Evolutionary conservation across 768 basidiomycete species (phyloP).

Genomic region (Ramaria sp.): DNA sequence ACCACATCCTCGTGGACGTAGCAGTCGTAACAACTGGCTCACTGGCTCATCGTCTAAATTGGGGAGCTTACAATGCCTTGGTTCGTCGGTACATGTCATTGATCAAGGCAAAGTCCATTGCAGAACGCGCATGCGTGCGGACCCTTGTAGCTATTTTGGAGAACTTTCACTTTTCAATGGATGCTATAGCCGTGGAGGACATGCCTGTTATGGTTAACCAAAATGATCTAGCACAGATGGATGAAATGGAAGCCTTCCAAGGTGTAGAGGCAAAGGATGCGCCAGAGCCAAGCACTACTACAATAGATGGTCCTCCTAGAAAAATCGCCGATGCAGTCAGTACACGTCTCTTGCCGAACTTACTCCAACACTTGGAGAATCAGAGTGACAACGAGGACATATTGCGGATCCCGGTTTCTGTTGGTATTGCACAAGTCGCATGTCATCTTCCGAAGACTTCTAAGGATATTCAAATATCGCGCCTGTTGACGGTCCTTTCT

Average conservation of each 20-base stretch:
- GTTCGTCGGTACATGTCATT: conserved; percentile 75
- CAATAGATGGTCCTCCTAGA: neutral
- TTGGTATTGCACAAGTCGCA: conserved; percentile 81
- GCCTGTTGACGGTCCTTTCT: conserved; percentile 73
- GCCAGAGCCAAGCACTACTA: neutral
- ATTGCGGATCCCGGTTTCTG: conserved; percentile 77
- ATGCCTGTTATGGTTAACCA: conserved; percentile 12
- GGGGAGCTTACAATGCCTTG: conserved; percentile 74
- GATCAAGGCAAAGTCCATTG: conserved; percentile 47
- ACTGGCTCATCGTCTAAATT: conserved; percentile 65
- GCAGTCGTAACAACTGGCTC: conserved; percentile 72
- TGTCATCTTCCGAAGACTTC: conserved; percentile 58
- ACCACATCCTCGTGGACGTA: conserved; percentile 86
- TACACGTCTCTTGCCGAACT: conserved; percentile 60
- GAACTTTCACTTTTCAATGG: conserved; percentile 86
- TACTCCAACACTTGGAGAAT: conserved; percentile 74
- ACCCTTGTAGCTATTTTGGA: conserved; percentile 77
- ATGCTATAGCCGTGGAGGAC: conserved; percentile 33
- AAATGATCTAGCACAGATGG: neutral
- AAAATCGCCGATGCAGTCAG: conserved; percentile 69
- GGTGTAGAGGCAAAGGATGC: conserved; percentile 13
- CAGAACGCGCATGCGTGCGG: conserved; percentile 76
- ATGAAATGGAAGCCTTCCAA: conserved; percentile 15
- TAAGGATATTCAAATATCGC: conserved; percentile 58
- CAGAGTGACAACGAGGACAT: conserved; percentile 77